These are phyloP conservation scores for Eragrostis nindensis DNA, from an alignment of 176 grass and related monocot species.

Conservation along the genomic window DNA sequence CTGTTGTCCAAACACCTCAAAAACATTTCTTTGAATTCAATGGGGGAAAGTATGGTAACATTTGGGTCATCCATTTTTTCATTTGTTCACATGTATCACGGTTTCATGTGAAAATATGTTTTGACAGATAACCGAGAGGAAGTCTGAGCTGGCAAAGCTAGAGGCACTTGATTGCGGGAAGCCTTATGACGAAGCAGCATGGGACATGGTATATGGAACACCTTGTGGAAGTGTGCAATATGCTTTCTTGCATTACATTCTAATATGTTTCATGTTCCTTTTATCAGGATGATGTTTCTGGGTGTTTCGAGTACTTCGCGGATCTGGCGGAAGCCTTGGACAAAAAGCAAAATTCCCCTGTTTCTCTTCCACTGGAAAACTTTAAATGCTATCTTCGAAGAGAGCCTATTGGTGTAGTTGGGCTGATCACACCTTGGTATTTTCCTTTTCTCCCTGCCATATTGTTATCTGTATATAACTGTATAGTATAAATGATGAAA, in stretches of 20 bases:
- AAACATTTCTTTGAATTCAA: background rate
- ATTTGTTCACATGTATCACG: background rate
- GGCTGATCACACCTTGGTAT: constrained; percentile 95
- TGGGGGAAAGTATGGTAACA: background rate
- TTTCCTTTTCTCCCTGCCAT: background rate
- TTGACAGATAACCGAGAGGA: constrained; percentile 78
- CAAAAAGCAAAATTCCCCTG: constrained; percentile 75
- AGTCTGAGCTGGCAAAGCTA: constrained; percentile 80
- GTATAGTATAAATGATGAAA: constrained; percentile 1
- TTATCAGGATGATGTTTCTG: constrained; percentile 95
- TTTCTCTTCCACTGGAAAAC: constrained; percentile 85
- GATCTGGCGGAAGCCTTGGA: constrained; percentile 82
- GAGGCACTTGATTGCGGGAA: constrained; percentile 90
- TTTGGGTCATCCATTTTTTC: background rate
- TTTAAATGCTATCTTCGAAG: constrained; percentile 84
- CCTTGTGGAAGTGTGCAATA: background rate
- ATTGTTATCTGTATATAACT: background rate
- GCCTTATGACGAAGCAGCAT: constrained; percentile 94
- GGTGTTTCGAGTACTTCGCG: constrained; percentile 95
- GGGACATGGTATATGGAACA: constrained; percentile 76
- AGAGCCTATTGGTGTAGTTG: constrained; percentile 97
- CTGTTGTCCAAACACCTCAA: background rate
- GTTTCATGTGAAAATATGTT: background rate
- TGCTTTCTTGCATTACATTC: background rate
- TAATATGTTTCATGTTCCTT: constrained; percentile 31